Conservation (phyloP, 306 rosid species). For the Begonia loranthoides region DNA sequence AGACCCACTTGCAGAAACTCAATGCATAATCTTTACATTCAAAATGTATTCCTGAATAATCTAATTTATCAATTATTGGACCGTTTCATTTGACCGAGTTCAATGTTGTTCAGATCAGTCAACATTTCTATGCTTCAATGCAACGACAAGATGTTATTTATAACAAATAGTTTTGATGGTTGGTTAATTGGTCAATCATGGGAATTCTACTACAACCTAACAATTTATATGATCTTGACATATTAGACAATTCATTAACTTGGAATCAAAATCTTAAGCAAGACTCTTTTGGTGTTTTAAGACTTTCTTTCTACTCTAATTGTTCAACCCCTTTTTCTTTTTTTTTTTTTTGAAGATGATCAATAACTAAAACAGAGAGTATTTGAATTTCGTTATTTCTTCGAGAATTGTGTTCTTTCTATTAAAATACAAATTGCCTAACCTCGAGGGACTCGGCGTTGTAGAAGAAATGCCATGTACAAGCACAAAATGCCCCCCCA, state of each 20-base stretch:
- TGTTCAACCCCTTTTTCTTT: no score
- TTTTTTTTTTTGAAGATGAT: no score
- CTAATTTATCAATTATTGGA: constrained; percentile 1
- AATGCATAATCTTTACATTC: neutral
- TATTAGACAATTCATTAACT: no score
- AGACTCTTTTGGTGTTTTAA: no score
- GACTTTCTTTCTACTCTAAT: no score
- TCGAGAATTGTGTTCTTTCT: neutral
- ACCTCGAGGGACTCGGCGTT: constrained; percentile 86
- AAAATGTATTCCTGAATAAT: neutral
- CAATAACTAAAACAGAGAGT: no score
- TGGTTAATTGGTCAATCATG: no score
- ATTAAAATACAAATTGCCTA: constrained; percentile 2
- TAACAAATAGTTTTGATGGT: no score
- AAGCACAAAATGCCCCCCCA: constrained; percentile 91
- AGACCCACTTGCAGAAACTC: neutral
- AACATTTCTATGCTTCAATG: neutral
- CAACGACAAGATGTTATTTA: neutral
- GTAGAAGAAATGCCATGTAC: constrained; percentile 98
- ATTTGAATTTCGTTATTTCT: no score
- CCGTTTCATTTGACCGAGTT: neutral
- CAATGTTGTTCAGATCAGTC: neutral
- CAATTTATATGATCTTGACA: no score
- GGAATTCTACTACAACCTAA: no score
- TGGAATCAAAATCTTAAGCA: no score